Evolutionary conservation across 2,329 filamentous ascomycete species (phyloP), one percentile per base, ranked within the genome.

Genomic region (Arthrobotrys iridis): DNA sequence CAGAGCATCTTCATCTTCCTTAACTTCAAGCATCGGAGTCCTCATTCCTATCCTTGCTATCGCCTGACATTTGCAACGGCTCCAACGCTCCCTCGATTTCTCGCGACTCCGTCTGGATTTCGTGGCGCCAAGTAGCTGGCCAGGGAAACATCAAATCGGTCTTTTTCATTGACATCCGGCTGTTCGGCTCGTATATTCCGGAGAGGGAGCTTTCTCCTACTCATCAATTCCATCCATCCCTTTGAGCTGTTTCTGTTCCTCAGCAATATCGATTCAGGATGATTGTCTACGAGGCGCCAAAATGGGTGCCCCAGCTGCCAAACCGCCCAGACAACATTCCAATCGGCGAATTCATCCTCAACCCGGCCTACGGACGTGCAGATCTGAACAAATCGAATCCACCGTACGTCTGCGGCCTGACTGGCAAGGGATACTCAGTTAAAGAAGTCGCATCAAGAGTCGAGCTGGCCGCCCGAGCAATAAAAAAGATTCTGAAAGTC

Each of bases 351-450:
- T 96, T 96, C 82, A 89, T 96, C 84, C 87, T 89, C 75, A 87
- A 89, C 78, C 91, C 94, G 79, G 83, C 85, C 48, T 87, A 92
- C 79, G 91, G 91, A 35, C 88, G 92, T 50, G 82, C 84, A 59
- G 85, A 91, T 7, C 82, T 91, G 7, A 85, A 86, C 30, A 84
- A 87, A 76, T 90, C 92, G 18, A 84, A 84, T 48, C 86, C 90
- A 64, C 91, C 92, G 0, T 96, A 90, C 82, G 93, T 90, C 33
- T 94, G 91, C 80, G 92, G 91, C 15, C 78, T 94, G 30, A 88
- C 88, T 0, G 91, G 91, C 57, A 88, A 87, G 80, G 86, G 88
- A 2, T 91, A 89, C 81, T 87, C 87, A 5, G 84, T 86, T 4
- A 78, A 84, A 28, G 87, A 94, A 78, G 86, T 92, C 46, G 86